Evolutionary conservation across 805 yeast genomes (phyloP), one percentile per base, ranked within the genome.

Genomic region (Wickerhamiella hasegawae): DNA sequence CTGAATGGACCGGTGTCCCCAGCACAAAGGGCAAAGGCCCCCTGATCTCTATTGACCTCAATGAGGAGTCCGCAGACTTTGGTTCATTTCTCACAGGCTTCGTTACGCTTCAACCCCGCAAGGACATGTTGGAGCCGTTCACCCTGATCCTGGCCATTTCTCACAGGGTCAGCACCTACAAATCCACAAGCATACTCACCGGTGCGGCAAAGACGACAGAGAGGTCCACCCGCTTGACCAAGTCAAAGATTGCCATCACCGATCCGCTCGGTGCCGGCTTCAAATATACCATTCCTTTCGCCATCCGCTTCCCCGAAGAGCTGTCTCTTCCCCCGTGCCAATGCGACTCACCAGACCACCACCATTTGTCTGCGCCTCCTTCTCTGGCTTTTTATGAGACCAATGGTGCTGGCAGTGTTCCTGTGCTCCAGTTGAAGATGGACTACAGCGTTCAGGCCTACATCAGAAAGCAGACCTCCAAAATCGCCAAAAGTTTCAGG

Each of bases 261-360:
- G 14, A 12, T n/a, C 28, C 14, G 5, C 28, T 25, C 16, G 14
- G 14, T 16, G 28, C 14, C 14, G 28, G 28, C 5, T 25, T 8
- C 28, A 25, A 16, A 6, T 25, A 25, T 16, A 25, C n/a, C n/a
- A 23, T 22, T 16, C 40, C 40, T 5, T 37, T 37, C 16, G 28
- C 25, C 5, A 26, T 37, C 14, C 33, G 29, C 21, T 37, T 37
- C 28, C 40, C 40, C 14, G 40, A 37, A 5, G 24, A 18, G 2
- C 17, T 15, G 4, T 30, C 22, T 4, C 26, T 37, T 25, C 40
- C 40, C 1, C 11, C 17, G 26, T 37, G 40, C 28, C 14, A 19
- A 11, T 37, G 40, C n/a, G n/a, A n/a, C n/a, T n/a, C n/a, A 16
- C 33, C 12, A 8, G 23, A 19, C 23, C 12, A 18, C 6, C 6